Base-by-base conservation (phyloP, 805 yeast genomes). In the Pichia paraexigua region DNA sequence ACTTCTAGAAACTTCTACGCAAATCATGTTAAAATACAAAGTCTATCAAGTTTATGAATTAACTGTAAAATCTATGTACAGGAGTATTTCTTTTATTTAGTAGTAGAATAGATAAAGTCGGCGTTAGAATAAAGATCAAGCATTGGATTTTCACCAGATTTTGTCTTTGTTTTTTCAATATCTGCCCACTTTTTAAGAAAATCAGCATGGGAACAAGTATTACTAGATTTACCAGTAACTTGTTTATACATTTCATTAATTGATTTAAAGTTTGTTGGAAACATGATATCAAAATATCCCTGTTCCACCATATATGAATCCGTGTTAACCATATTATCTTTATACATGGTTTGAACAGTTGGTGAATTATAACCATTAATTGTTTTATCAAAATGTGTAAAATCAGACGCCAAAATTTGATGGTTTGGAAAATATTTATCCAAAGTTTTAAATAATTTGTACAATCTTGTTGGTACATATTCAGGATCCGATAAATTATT, bases 201-300 rank as follows among this genome's bases (percentile, higher is more conserved):
- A 18, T 80, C 86, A 9, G 72, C 66, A 65, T 88, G 95, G 39
- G 80, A 67, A 42, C 78, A 72, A 0, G 78, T 76, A 49, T 68
- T 69, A 17, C 83, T 75, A 3, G 74, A 63, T 58, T 78, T 83
- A 0, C 89, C 89, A 21, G 83, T 77, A 17, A 86, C 77, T 54
- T 77, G 77, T 18, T 72, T 70, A 62, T 88, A 89, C 53, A 87
- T 54, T 46, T 82, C 84, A 41, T 78, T 72, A 5, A 82, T 79
- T 10, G 81, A 69, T 9, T 69, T 67, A 64, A 88, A 89, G 60
- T 88, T 85, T 0, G 95, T 88, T 11, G 95, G 87, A 61, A 88
- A 88, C 84, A 87, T 80, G 47, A 88, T 87, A 65, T 88, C 95
- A 63, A 87, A 88, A 61, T 76, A 85, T 0, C 96, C 96, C 63